Conservation (phyloP, 495 filamentous ascomycete species). For the Aspergillus nanangensis region DNA sequence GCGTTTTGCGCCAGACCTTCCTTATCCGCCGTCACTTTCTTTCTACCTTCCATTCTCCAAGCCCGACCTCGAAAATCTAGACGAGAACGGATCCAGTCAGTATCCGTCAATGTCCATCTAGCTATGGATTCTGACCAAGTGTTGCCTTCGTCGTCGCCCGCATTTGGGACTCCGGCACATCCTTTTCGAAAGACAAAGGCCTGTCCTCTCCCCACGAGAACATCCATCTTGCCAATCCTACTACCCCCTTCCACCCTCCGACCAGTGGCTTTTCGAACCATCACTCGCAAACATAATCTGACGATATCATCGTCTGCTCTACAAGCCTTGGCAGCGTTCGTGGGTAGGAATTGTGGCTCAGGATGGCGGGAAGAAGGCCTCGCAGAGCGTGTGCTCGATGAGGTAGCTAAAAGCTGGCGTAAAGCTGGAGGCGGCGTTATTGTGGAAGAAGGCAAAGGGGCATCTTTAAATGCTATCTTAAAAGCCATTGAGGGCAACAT, state of each 20-base stretch:
- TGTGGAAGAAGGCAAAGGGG: conserved; percentile 73
- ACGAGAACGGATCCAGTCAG: too few species aligned
- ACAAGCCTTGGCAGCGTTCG: conserved; percentile 76
- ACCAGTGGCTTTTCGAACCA: conserved; percentile 89
- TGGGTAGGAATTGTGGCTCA: conserved; percentile 88
- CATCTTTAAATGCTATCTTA: conserved; percentile 72
- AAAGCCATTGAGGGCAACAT: conserved; percentile 79
- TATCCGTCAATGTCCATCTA: too few species aligned
- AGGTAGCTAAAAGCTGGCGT: conserved; percentile 87
- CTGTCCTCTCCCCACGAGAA: conserved; percentile 50
- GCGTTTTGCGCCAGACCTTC: not conserved
- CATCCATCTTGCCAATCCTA: conserved; percentile 80
- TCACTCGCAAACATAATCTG: conserved; percentile 96
- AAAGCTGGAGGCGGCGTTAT: conserved; percentile 77
- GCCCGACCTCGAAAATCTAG: too few species aligned
- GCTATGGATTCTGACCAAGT: conserved; percentile 49
- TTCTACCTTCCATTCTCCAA: conserved; percentile 12
- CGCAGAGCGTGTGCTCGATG: conserved; percentile 87
- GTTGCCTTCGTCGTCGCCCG: conserved; percentile 77
- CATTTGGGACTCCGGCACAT: conserved; percentile 77
- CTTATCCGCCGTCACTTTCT: not conserved
- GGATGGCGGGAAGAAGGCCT: conserved; percentile 95
- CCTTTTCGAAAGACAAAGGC: conserved; percentile 49
- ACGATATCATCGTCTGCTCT: conserved; percentile 88
- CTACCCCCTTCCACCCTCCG: conserved; percentile 83